phyloP scores from a whole-genome alignment of 352 stramenopile genomes.

The Phytophthora rubi region DNA sequence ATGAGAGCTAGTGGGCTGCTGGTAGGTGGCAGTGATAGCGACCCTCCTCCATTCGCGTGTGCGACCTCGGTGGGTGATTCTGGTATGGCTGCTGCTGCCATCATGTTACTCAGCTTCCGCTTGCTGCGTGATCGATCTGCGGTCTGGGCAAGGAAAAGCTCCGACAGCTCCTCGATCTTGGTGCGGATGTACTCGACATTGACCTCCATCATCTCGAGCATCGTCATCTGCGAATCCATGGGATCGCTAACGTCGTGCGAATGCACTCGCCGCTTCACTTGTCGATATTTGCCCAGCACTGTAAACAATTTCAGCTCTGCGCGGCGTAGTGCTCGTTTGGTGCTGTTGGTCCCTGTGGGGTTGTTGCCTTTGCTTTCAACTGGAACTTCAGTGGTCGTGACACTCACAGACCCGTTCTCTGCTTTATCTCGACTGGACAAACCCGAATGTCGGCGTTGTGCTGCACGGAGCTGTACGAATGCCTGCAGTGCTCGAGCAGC shows the following conservation, averaged over 20 bases:
- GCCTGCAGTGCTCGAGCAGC: slow-evolving; percentile 69
- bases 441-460: slow-evolving; percentile 40
- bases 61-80: slow-evolving; percentile 1
- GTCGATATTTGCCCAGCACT: slow-evolving; percentile 60
- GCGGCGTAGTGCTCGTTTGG: slow-evolving; percentile 31
- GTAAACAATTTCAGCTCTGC: slow-evolving; percentile 72
- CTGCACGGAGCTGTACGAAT: slow-evolving; percentile 59
- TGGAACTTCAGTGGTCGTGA: slow-evolving; percentile 9
- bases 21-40: slow-evolving; percentile 3
- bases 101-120: slow-evolving; percentile 20
- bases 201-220: slow-evolving; percentile 89
- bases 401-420: slow-evolving; percentile 2
- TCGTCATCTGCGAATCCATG: slow-evolving; percentile 86
- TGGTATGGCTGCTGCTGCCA: slow-evolving; percentile 7
- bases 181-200: slow-evolving; percentile 85
- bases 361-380: slow-evolving; percentile 12
- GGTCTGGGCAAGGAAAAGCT: slow-evolving; percentile 36
- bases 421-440: slow-evolving; percentile 3
- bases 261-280: slow-evolving; percentile 64
- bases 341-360: slow-evolving; percentile 5
- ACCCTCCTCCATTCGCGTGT: slow-evolving; percentile 12
- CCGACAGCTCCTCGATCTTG: slow-evolving; percentile 75
- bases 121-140: slow-evolving; percentile 23
- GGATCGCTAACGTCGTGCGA: slow-evolving; percentile 74
- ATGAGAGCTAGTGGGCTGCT: slow-evolving; percentile 14